Conservation (phyloP, 176 grass and related monocot species). For the Hordeum vulgare region MorexV3_pseudomolecules_assembly NC_058518.1:56646325-56646824, state of each 20-base stretch:
- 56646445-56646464: not conserved
- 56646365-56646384: not conserved
- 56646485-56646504: not conserved
- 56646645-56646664: no score
- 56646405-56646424: not conserved
- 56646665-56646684: no score
- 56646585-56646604: not conserved
- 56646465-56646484: not conserved
- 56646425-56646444: not conserved
- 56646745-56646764: not conserved
- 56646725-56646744: not conserved
- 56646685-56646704: not conserved
- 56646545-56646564: not conserved
- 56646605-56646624: not conserved
- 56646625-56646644: no score
- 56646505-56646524: not conserved
- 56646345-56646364: not conserved
- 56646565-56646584: not conserved
- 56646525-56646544: not conserved
- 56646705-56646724: not conserved
- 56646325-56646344: not conserved
- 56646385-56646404: not conserved
- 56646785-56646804: not conserved
- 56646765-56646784: not conserved
- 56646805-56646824: not conserved